Conservation (phyloP, 768 basidiomycete species). For the Cantharellus anzutake region DNA sequence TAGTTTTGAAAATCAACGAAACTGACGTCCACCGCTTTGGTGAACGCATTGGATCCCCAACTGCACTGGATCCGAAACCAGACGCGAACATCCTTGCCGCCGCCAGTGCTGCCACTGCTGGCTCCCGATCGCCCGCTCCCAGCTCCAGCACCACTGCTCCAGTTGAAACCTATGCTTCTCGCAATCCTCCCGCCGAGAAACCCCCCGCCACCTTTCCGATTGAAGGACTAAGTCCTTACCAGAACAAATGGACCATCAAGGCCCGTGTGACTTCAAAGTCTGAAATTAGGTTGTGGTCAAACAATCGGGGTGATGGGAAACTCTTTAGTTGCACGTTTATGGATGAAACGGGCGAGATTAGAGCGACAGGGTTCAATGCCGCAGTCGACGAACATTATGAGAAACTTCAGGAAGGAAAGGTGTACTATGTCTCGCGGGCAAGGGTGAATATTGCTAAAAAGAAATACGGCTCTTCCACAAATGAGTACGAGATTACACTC, state of each 20-base stretch:
- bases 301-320: constrained; percentile 81
- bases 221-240: constrained; percentile 86
- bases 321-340: constrained; percentile 83
- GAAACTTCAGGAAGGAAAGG: constrained; percentile 78
- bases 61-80: neutral
- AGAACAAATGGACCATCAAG: constrained; percentile 98
- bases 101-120: constrained; percentile 15
- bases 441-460: constrained; percentile 92
- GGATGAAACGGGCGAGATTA: constrained; percentile 88
- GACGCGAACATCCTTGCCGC: constrained; percentile 12
- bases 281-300: constrained; percentile 81
- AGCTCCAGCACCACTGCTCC: constrained; percentile 2
- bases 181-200: constrained; percentile 9
- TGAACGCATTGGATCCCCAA: neutral
- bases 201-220: constrained; percentile 48
- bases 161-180: constrained; percentile 8
- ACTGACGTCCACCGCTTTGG: neutral
- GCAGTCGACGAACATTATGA: constrained; percentile 69
- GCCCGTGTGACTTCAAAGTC: constrained; percentile 80
- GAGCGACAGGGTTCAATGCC: constrained; percentile 78
- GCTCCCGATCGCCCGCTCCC: constrained; percentile 10
- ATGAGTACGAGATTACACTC: constrained; percentile 87
- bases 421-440: constrained; percentile 79
- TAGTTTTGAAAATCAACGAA: neutral
- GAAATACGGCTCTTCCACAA: constrained; percentile 76